Conservation (phyloP, 768 basidiomycete species). For the Mycena latifolia region DNA sequence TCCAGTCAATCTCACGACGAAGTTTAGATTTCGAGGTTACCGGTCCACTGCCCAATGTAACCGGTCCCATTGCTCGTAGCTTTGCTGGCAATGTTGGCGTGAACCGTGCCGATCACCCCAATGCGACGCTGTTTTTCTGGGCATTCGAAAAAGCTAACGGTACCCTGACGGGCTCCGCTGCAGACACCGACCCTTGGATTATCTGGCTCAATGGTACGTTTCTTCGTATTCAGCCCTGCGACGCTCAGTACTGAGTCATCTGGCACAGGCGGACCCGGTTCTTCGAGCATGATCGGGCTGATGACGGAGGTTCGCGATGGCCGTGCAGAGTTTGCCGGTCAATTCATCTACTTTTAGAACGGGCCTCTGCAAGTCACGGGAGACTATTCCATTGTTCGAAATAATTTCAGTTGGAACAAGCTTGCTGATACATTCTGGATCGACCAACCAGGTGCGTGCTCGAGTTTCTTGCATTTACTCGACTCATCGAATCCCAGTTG, state of each 20-base stretch:
- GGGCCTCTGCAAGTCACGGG: slow-evolving; percentile 72
- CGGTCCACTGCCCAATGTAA: slow-evolving; percentile 66
- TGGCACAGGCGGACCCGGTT: slow-evolving; percentile 63
- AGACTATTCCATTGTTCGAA: slow-evolving; percentile 61
- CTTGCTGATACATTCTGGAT: slow-evolving; percentile 79
- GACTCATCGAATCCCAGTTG: slow-evolving; percentile 37
- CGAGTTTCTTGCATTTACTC: not conserved
- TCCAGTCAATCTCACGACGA: not conserved
- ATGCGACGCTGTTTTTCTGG: slow-evolving; percentile 75
- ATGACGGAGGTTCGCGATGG: slow-evolving; percentile 65
- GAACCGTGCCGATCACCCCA: slow-evolving; percentile 67
- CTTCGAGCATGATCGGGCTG: slow-evolving; percentile 74
- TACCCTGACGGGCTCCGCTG: slow-evolving; percentile 59
- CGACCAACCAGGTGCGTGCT: slow-evolving; percentile 72
- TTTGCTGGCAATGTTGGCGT: slow-evolving; percentile 77
- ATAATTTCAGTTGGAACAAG: slow-evolving; percentile 70
- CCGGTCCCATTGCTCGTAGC: slow-evolving; percentile 60
- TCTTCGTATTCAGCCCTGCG: not conserved
- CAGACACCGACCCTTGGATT: slow-evolving; percentile 66
- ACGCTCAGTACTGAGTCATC: not conserved
- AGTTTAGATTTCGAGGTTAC: slow-evolving; percentile 72
- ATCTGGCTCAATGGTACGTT: slow-evolving; percentile 75
- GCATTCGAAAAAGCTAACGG: slow-evolving; percentile 69
- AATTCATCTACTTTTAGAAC: slow-evolving; percentile 55
- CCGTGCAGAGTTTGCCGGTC: not conserved